A percentile compares a stretch with the other conserved stretches of the same genome.
phyloP scores from a whole-genome alignment of 441 rosid species.

The Arabidopsis lyrata region DNA sequence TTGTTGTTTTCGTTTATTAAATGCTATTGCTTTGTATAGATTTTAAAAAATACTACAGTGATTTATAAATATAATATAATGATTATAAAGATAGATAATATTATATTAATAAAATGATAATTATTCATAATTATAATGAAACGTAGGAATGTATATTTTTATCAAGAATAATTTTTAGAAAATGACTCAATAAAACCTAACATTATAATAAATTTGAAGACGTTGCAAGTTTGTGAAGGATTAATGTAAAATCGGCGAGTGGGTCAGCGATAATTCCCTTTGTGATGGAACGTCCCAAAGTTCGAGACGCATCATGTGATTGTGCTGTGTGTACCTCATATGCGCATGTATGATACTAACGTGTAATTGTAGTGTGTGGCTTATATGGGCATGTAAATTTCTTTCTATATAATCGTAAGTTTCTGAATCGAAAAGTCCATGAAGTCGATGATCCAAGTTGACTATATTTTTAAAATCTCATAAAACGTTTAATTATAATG shows the following conservation, averaged over 20 bases:
- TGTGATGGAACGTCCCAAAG: conserved; percentile 25
- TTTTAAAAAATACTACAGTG: background rate
- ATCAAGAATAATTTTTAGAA: too few species aligned
- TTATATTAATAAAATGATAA: background rate
- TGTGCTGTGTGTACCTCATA: conserved; percentile 9
- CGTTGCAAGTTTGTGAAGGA: conserved; percentile 18
- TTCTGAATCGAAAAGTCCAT: background rate
- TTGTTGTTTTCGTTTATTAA: background rate
- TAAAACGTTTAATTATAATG: background rate
- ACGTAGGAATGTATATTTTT: too few species aligned
- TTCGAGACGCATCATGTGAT: conserved; percentile 29
- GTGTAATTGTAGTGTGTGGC: background rate
- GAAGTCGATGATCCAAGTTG: background rate
- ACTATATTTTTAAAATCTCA: background rate
- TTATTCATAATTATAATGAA: background rate
- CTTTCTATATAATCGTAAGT: background rate
- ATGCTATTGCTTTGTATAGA: background rate
- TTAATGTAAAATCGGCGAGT: background rate
- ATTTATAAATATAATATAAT: background rate
- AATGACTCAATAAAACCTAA: background rate
- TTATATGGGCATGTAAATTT: background rate
- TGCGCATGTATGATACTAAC: conserved; percentile 1
- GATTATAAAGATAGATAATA: background rate
- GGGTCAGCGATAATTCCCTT: conserved; percentile 13
- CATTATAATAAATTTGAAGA: background rate